Percentiles rank a stretch among this genome's conserved stretches.
Evolutionary conservation across 495 filamentous ascomycete species (phyloP).

Genomic region (Geopyxis carbonaria): DNA sequence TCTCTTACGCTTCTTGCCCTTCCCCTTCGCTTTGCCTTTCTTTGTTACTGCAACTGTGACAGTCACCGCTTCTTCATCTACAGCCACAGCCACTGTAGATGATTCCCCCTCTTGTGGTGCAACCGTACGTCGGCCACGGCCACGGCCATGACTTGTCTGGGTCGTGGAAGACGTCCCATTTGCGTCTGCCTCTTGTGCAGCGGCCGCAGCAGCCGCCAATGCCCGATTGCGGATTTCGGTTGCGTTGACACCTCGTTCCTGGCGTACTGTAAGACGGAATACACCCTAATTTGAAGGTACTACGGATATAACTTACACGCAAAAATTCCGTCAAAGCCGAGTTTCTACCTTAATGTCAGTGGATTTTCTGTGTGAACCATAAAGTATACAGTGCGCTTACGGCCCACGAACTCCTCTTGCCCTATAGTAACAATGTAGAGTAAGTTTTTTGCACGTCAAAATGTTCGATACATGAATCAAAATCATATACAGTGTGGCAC

Average conservation of each 20-base stretch:
- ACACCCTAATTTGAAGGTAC: background rate
- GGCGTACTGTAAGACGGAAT: background rate
- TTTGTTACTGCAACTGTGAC: slow-evolving; percentile 23
- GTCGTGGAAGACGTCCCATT: slow-evolving; percentile 11
- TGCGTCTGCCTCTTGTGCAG: slow-evolving; percentile 16
- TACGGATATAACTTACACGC: slow-evolving; percentile 7
- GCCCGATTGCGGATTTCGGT: slow-evolving; percentile 15
- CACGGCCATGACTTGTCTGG: background rate
- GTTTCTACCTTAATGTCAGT: slow-evolving; percentile 4
- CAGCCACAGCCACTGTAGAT: slow-evolving; percentile 1
- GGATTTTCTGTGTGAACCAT: background rate
- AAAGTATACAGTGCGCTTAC: too few species aligned
- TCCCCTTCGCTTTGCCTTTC: slow-evolving; percentile 17
- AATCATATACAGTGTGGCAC: too few species aligned
- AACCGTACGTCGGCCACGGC: background rate
- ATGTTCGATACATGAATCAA: too few species aligned
- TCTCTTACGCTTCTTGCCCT: slow-evolving; percentile 27
- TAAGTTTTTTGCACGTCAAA: too few species aligned
- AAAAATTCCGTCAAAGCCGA: slow-evolving; percentile 22
- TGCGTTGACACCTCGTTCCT: slow-evolving; percentile 21
- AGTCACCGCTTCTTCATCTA: slow-evolving; percentile 27
- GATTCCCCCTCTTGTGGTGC: background rate
- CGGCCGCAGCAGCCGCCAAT: slow-evolving; percentile 32
- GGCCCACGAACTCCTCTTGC: slow-evolving; percentile 21
- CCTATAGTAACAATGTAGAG: too few species aligned